Evolutionary conservation across 164 flowering plant genomes (phyloP).

Genomic region (Chimonanthus salicifolius): DNA sequence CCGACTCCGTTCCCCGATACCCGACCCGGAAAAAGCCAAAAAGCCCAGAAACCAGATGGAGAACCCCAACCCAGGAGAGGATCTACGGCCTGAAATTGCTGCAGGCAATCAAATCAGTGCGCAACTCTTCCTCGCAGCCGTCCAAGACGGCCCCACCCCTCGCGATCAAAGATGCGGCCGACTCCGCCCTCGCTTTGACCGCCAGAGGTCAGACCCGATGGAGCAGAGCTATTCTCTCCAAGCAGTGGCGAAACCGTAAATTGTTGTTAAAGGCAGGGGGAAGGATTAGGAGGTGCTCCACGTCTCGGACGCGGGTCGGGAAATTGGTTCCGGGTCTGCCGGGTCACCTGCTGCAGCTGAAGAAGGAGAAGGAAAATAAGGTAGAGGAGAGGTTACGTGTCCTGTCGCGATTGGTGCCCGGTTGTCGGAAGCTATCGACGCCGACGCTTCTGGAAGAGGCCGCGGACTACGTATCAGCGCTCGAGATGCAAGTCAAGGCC

Average conservation of each 20-base stretch:
- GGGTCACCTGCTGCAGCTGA: neutral
- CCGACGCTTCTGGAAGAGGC: constrained; percentile 66
- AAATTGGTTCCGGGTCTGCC: neutral
- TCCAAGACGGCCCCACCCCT: constrained; percentile 25
- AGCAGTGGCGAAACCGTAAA: constrained; percentile 20
- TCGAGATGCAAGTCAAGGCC: constrained; percentile 73
- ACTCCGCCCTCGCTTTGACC: constrained; percentile 51
- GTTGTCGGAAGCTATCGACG: constrained; percentile 54
- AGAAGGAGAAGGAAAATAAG: constrained; percentile 8
- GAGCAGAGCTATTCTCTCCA: constrained; percentile 70
- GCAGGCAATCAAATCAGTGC: constrained; percentile 3
- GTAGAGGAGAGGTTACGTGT: constrained; percentile 15
- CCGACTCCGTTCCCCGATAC: neutral
- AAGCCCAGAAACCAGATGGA: constrained; percentile 7
- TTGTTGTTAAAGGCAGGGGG: constrained; percentile 7
- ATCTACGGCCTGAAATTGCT: constrained; percentile 11
- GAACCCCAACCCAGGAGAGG: constrained; percentile 12
- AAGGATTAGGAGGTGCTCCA: constrained; percentile 5
- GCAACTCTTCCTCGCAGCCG: constrained; percentile 3
- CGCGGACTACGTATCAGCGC: constrained; percentile 61
- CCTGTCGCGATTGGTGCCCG: constrained; percentile 71
- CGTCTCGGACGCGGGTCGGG: constrained; percentile 1
- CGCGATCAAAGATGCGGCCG: constrained; percentile 66
- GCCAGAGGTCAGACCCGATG: constrained; percentile 63
- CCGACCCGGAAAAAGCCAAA: neutral